A percentile compares a stretch with the other conserved stretches of the same genome.
Conservation (phyloP, 1,284 basidiomycete genomes). For the Macrocystidia cucumis region DNA sequence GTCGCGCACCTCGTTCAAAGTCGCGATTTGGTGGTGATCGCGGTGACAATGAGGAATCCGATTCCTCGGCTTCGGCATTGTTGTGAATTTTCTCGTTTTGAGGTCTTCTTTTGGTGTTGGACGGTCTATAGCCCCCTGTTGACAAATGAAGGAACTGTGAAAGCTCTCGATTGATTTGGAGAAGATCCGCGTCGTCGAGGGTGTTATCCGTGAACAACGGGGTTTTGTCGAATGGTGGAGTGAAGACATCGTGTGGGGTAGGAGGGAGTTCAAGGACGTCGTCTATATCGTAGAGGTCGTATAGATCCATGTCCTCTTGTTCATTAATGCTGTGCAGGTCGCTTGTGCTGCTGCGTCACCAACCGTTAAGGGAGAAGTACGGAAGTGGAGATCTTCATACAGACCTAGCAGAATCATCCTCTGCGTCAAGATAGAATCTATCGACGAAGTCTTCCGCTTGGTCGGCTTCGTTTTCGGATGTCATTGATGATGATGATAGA, state of each 20-base stretch:
- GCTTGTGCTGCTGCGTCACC: background rate
- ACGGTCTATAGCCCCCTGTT: background rate
- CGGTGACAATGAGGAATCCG: too few species aligned
- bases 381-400: background rate
- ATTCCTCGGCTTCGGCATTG: too few species aligned
- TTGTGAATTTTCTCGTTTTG: too few species aligned
- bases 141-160: background rate
- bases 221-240: too few species aligned
- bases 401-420: background rate
- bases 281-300: conserved; percentile 1
- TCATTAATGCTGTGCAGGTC: background rate
- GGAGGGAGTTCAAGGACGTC: too few species aligned
- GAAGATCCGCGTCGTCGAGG: background rate
- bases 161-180: background rate
- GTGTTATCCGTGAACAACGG: background rate
- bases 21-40: too few species aligned
- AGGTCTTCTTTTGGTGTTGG: background rate
- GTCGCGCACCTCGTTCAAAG: too few species aligned
- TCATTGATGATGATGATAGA: background rate
- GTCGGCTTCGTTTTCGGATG: background rate
- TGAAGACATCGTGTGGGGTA: too few species aligned
- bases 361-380: too few species aligned
- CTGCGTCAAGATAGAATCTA: background rate
- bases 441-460: background rate
- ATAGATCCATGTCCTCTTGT: conserved; percentile 1